phyloP scores from a whole-genome alignment of 2,329 filamentous ascomycete species.

The Hymenotorrendiella dingleyae region DNA sequence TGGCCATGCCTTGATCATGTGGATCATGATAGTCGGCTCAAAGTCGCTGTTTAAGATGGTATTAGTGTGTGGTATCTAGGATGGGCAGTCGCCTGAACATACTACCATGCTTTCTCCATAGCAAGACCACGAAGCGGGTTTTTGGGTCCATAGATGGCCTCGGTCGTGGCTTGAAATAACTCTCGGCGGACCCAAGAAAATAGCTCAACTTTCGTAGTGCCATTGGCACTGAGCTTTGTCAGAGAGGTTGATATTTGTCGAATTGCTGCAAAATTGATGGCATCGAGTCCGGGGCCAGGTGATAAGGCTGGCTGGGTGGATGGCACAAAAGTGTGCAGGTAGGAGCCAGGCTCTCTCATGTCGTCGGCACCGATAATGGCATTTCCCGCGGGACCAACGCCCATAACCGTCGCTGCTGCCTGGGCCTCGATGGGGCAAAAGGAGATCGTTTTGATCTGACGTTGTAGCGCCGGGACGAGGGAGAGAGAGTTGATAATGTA shows the following conservation, averaged over 20 bases:
- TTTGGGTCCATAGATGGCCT: slow-evolving; percentile 37
- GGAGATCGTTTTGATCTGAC: not conserved
- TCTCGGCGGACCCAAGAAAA: slow-evolving; percentile 34
- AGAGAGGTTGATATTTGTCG: not conserved
- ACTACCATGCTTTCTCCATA: slow-evolving; percentile 1
- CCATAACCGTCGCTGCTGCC: slow-evolving; percentile 6
- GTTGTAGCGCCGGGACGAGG: slow-evolving; percentile 3
- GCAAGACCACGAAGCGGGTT: slow-evolving; percentile 31
- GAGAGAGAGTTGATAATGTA: slow-evolving; percentile 2
- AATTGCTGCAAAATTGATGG: slow-evolving; percentile 4
- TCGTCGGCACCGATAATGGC: slow-evolving; percentile 3
- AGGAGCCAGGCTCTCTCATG: slow-evolving; percentile 7
- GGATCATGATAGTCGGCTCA: not conserved
- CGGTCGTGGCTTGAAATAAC: slow-evolving; percentile 34
- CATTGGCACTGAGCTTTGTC: no score
- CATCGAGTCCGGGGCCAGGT: slow-evolving; percentile 4
- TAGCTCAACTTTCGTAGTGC: slow-evolving; percentile 29
- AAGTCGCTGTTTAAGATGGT: not conserved
- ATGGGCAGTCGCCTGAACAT: no score
- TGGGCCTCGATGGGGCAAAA: slow-evolving; percentile 3
- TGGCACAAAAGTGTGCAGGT: slow-evolving; percentile 2
- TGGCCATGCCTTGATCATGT: not conserved
- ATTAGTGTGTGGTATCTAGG: not conserved
- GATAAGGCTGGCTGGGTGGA: slow-evolving; percentile 4
- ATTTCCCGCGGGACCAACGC: not conserved